Evolutionary conservation across 768 basidiomycete genomes (phyloP).

Genomic region (Macrolepiota dolichaula): DNA sequence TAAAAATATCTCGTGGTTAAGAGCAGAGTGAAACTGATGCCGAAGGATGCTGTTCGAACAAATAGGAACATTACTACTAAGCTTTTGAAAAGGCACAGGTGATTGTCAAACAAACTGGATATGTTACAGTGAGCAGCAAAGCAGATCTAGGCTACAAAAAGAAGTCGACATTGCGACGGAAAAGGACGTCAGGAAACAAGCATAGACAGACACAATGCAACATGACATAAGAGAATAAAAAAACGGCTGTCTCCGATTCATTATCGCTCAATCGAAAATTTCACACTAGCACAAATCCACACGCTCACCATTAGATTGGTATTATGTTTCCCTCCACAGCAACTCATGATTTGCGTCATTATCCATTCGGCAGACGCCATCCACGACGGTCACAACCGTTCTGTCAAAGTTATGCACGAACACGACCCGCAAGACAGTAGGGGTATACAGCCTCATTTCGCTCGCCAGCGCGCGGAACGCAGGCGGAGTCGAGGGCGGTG

Average conservation of each 20-base stretch:
- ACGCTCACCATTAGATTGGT: constrained; percentile 10
- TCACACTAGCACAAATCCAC: not conserved
- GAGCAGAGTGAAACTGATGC: not conserved
- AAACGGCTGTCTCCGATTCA: constrained; percentile 13
- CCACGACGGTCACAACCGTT: constrained; percentile 38
- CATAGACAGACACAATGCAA: not conserved
- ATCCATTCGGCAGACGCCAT: constrained; percentile 33
- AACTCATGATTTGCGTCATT: constrained; percentile 25
- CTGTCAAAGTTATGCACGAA: constrained; percentile 65
- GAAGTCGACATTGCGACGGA: not conserved
- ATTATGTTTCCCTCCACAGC: constrained; percentile 31
- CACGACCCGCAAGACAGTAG: constrained; percentile 46
- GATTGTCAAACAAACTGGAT: not conserved
- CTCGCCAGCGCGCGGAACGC: constrained; percentile 57
- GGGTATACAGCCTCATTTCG: constrained; percentile 61
- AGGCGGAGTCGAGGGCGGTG: constrained; percentile 45
- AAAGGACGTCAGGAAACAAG: not conserved
- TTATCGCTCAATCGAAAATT: constrained; percentile 3
- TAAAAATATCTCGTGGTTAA: not conserved
- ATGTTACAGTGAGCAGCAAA: constrained; percentile 8
- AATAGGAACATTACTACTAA: not conserved
- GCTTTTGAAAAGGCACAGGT: not conserved
- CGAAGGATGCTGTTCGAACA: not conserved
- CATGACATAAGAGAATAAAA: constrained; percentile 12
- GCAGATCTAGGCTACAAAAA: constrained; percentile 5